A percentile compares a stretch with the other conserved stretches of the same genome.
These are phyloP conservation scores for Monilinia fructicola DNA, from an alignment of 2,329 filamentous ascomycete genomes.

Conservation along the genomic window DNA sequence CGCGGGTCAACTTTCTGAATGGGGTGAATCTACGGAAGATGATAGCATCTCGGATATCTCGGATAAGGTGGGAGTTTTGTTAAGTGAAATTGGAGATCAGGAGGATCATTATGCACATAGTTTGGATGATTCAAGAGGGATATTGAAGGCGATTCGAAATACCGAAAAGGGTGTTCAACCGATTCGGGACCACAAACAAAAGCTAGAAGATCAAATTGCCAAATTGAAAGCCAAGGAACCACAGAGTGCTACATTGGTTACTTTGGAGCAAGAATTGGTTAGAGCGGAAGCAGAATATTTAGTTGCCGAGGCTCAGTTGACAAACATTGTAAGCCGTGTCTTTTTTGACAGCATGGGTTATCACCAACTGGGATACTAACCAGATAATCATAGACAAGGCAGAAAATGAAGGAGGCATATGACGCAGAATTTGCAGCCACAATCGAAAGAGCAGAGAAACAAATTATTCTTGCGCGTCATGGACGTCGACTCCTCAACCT, in stretches of 20 bases:
- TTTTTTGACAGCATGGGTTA: not conserved
- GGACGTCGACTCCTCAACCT: constrained; percentile 80
- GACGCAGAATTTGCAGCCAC: constrained; percentile 84
- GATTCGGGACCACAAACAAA: constrained; percentile 79
- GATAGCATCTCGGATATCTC: constrained; percentile 85
- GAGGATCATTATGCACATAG: constrained; percentile 85
- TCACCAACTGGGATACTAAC: constrained; percentile 20
- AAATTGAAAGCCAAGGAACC: constrained; percentile 92
- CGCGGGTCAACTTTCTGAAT: constrained; percentile 89
- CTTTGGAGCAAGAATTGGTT: constrained; percentile 93
- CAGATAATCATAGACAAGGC: constrained; percentile 65
- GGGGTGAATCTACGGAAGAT: constrained; percentile 90
- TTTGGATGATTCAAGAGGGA: constrained; percentile 77
- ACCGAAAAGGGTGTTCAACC: constrained; percentile 95
- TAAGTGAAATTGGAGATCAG: constrained; percentile 91
- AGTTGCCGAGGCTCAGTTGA: constrained; percentile 93
- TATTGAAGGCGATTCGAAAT: constrained; percentile 91
- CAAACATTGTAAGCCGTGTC: constrained; percentile 72
- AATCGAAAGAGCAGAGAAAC: constrained; percentile 96
- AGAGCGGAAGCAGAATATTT: constrained; percentile 93
- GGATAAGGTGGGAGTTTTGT: constrained; percentile 90
- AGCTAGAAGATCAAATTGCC: constrained; percentile 89
- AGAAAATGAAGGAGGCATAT: constrained; percentile 95
- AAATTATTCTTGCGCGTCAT: constrained; percentile 89
- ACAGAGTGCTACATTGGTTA: constrained; percentile 74